A percentile compares a stretch with the other conserved stretches of the same genome.
Conservation (phyloP, 163 green algal species). For the Scenedesmus sp. region DNA sequence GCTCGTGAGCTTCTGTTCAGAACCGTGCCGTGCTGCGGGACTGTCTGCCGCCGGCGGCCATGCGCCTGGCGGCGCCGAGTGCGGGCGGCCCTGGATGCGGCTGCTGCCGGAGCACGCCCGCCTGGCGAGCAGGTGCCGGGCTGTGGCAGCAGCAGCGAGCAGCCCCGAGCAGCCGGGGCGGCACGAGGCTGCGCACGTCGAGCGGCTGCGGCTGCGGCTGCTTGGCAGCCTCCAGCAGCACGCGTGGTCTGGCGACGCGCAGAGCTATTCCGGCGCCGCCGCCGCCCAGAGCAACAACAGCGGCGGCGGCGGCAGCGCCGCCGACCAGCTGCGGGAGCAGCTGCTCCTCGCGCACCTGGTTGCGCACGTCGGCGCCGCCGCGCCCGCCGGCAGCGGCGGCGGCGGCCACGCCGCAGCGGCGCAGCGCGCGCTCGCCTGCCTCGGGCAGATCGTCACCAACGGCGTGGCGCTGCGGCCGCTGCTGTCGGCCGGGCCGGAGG, state of each 20-base stretch:
- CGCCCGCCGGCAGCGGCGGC: neutral
- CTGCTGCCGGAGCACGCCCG: constrained; percentile 29
- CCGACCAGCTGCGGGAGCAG: constrained; percentile 4
- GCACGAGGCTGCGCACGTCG: neutral
- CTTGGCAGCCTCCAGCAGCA: constrained; percentile 15
- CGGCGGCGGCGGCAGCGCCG: neutral
- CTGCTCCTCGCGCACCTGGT: constrained; percentile 21
- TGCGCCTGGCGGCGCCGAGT: neutral
- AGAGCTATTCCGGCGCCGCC: too few species aligned
- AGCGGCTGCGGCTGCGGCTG: neutral
- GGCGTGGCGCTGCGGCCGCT: constrained; percentile 46
- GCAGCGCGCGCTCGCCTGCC: constrained; percentile 6
- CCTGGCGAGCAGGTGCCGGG: neutral
- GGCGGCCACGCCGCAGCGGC: neutral
- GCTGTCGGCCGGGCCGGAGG: neutral
- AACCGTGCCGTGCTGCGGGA: neutral
- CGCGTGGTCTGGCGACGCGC: too few species aligned
- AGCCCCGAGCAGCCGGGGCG: constrained; percentile 5
- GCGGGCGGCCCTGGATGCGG: constrained; percentile 13
- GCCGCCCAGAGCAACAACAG: constrained; percentile 8
- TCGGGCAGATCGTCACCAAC: constrained; percentile 39
- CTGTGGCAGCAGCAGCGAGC: constrained; percentile 3
- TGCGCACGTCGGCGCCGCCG: constrained; percentile 1
- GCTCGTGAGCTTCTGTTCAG: neutral
- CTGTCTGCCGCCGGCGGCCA: constrained; percentile 10